These are phyloP conservation scores for Diversispora eburnea DNA, from an alignment of 192 early-diverging fungal species.

Conservation along the genomic window DNA sequence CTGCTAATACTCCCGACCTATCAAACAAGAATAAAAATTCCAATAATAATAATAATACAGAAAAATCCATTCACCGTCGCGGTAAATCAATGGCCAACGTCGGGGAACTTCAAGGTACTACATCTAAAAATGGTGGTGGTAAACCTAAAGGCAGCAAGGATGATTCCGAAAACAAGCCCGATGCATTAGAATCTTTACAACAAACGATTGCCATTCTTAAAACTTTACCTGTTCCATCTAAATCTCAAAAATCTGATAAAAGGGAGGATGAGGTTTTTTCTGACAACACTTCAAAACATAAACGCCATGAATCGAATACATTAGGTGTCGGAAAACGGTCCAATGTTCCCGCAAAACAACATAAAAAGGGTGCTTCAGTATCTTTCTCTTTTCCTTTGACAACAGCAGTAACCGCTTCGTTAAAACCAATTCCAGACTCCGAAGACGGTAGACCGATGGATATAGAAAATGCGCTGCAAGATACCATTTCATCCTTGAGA, in stretches of 20 bases:
- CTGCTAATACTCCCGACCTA: conserved; percentile 7
- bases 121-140: background rate
- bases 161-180: conserved; percentile 34
- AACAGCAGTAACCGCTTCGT: conserved; percentile 14
- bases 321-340: conserved; percentile 10
- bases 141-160: conserved; percentile 28
- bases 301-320: conserved; percentile 15
- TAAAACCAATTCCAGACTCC: conserved; percentile 24
- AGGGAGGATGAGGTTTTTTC: background rate
- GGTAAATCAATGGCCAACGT: conserved; percentile 26
- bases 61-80: conserved; percentile 26
- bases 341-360: conserved; percentile 12
- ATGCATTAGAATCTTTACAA: conserved; percentile 48
- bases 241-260: conserved; percentile 27
- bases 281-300: conserved; percentile 22
- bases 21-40: conserved; percentile 25
- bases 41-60: conserved; percentile 5
- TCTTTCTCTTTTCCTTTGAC: conserved; percentile 32
- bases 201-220: conserved; percentile 54
- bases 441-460: conserved; percentile 30
- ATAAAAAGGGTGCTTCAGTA: conserved; percentile 30
- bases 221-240: conserved; percentile 38
- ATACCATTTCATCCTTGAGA: conserved; percentile 40
- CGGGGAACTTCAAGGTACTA: conserved; percentile 10
- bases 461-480: conserved; percentile 42